Percentiles rank a stretch among this genome's conserved stretches.
Conservation (phyloP, 805 yeast species). For the Dipodascopsis tothii region DNA sequence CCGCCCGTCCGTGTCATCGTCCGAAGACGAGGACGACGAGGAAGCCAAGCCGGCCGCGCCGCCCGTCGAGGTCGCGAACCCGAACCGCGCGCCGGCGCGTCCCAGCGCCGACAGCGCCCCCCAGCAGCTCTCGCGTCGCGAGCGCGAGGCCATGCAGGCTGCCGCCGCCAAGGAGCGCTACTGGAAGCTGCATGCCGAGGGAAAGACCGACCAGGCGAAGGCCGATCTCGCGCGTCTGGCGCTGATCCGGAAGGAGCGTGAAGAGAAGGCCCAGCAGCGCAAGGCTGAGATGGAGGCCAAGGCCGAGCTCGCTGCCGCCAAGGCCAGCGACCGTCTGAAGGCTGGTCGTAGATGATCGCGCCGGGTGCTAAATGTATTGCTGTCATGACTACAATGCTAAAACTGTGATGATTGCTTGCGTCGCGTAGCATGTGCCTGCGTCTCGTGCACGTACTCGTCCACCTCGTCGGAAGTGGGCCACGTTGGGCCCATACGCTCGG, state of each 20-base stretch:
- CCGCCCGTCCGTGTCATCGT: neutral
- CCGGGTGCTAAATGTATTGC: neutral
- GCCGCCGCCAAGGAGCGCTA: conserved; percentile 21
- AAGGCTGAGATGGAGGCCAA: conserved; percentile 19
- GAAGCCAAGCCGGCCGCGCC: conserved; percentile 15
- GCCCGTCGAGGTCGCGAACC: conserved; percentile 16
- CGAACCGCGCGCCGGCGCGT: conserved; percentile 6
- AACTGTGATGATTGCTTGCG: neutral
- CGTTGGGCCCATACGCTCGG: neutral
- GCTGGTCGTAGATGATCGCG: neutral
- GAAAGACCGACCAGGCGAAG: conserved; percentile 46
- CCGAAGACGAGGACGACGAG: conserved; percentile 3
- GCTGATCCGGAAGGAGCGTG: conserved; percentile 33
- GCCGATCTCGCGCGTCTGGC: conserved; percentile 51
- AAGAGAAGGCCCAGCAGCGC: conserved; percentile 18
- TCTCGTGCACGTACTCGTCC: neutral
- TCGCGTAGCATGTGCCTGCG: neutral
- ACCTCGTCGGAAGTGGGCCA: neutral
- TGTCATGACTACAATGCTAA: neutral
- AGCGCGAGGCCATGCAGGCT: conserved; percentile 22
- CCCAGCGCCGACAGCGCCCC: neutral
- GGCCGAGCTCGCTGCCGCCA: conserved; percentile 15
- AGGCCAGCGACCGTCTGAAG: neutral
- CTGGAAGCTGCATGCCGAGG: conserved; percentile 23
- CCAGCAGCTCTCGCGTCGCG: conserved; percentile 17